Conservation (phyloP, 1,284 basidiomycete species). For the Ceratobasidium sp. region DNA sequence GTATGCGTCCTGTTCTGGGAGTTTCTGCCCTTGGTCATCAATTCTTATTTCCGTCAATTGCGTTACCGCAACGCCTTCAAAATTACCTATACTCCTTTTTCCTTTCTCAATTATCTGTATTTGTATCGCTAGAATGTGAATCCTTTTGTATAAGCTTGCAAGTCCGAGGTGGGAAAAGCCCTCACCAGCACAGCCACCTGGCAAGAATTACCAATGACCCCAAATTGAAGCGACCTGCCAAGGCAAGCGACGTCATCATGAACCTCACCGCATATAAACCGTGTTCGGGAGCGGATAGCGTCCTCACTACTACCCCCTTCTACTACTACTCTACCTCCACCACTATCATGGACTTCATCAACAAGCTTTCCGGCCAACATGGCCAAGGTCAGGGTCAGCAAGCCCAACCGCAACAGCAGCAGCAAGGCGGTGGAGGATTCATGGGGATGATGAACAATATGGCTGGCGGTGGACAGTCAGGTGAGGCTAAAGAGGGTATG, state of each 20-base stretch:
- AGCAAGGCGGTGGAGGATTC: conserved; percentile 32
- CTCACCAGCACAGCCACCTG: conserved; percentile 8
- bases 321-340: background rate
- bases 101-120: background rate
- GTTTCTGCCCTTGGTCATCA: too few relatives aligned
- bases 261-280: background rate
- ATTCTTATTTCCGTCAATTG: too few relatives aligned
- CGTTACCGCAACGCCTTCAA: too few relatives aligned
- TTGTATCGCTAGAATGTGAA: background rate
- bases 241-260: background rate
- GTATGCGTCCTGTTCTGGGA: too few relatives aligned
- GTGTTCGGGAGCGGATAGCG: background rate
- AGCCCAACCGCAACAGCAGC: conserved; percentile 1
- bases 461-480: conserved; percentile 47
- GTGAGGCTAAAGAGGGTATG: conserved; percentile 50
- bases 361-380: background rate
- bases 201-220: conserved; percentile 24
- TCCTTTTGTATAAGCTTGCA: background rate
- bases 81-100: background rate
- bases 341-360: conserved; percentile 24
- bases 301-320: background rate
- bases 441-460: conserved; percentile 48
- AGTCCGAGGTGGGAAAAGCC: background rate
- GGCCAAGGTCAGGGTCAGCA: background rate
- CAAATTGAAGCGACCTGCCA: conserved; percentile 11